Percentiles rank a stretch among this genome's conserved stretches.
Evolutionary conservation across 1,284 basidiomycete genomes (phyloP).

Genomic region (Apiotrichum montevideense): DNA sequence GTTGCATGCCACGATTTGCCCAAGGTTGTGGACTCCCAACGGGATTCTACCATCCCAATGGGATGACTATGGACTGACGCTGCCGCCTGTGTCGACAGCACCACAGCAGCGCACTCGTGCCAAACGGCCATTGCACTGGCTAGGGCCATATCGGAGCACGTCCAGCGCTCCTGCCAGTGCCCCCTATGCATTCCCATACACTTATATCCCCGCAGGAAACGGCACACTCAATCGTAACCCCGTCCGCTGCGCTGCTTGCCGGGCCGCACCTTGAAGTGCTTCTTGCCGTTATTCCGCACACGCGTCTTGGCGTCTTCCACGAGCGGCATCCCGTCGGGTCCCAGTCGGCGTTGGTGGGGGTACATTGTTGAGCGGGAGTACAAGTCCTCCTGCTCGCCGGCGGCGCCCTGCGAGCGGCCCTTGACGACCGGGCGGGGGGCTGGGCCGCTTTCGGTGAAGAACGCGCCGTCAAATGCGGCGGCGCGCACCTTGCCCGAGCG

Average conservation of each 20-base stretch:
- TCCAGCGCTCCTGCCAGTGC: too few species aligned
- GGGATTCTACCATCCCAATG: too few species aligned
- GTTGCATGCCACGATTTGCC: too few species aligned
- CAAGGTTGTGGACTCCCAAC: too few species aligned
- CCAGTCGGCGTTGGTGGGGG: slow-evolving; percentile 73
- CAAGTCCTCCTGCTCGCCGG: slow-evolving; percentile 44
- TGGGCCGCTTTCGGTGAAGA: slow-evolving; percentile 62
- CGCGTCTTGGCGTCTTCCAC: slow-evolving; percentile 48
- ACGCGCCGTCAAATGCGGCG: slow-evolving; percentile 69
- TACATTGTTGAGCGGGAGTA: slow-evolving; percentile 62
- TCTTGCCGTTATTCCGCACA: slow-evolving; percentile 62
- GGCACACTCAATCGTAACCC: slow-evolving; percentile 65
- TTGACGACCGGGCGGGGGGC: slow-evolving; percentile 61
- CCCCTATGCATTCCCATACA: too few species aligned
- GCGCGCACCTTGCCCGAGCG: slow-evolving; percentile 52
- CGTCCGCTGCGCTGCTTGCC: slow-evolving; percentile 82
- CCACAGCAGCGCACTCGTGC: too few species aligned
- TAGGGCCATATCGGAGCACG: too few species aligned
- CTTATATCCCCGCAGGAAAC: too few species aligned
- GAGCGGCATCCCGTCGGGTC: slow-evolving; percentile 65
- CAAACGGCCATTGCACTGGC: too few species aligned
- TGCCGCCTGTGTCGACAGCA: too few species aligned
- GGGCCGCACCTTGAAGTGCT: slow-evolving; percentile 80
- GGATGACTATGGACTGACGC: too few species aligned
- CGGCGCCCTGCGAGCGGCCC: slow-evolving; percentile 50